Percentiles rank a stretch among this genome's conserved stretches.
phyloP scores from a whole-genome alignment of 1,284 basidiomycete species.

The Grifola frondosa region DNA sequence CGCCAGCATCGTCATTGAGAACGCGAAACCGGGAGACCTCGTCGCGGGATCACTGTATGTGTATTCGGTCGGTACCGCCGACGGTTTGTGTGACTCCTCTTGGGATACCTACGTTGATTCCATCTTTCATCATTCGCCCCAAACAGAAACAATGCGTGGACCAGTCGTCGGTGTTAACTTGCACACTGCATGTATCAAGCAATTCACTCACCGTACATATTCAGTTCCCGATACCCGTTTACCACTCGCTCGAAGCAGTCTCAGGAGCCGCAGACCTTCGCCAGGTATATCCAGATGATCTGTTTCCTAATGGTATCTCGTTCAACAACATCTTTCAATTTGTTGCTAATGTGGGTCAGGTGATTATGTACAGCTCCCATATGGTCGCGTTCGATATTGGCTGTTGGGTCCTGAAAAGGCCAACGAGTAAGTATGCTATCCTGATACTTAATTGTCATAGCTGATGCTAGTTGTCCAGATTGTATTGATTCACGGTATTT shows the following conservation, averaged over 20 bases:
- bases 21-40: too few species aligned
- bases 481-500: slow-evolving; percentile 71
- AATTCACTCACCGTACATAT: too few species aligned
- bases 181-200: too few species aligned
- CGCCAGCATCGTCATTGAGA: too few species aligned
- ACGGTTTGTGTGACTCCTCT: too few species aligned
- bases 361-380: slow-evolving; percentile 26
- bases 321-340: neutral
- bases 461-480: slow-evolving; percentile 48
- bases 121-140: too few species aligned
- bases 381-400: slow-evolving; percentile 61
- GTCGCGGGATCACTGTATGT: too few species aligned
- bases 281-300: slow-evolving; percentile 27
- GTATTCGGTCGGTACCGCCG: too few species aligned
- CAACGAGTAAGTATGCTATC: slow-evolving; percentile 10
- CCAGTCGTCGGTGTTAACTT: too few species aligned
- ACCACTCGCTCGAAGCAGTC: slow-evolving; percentile 28
- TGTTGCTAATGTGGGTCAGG: slow-evolving; percentile 17
- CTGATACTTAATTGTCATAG: neutral
- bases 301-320: slow-evolving; percentile 25
- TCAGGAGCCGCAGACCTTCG: slow-evolving; percentile 21
- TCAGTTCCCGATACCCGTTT: slow-evolving; percentile 23
- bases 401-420: slow-evolving; percentile 71
- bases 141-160: too few species aligned
- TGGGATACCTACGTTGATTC: too few species aligned